Evolutionary conservation across 345 rosid species (phyloP).

Genomic region (Acer yangbiense): DNA sequence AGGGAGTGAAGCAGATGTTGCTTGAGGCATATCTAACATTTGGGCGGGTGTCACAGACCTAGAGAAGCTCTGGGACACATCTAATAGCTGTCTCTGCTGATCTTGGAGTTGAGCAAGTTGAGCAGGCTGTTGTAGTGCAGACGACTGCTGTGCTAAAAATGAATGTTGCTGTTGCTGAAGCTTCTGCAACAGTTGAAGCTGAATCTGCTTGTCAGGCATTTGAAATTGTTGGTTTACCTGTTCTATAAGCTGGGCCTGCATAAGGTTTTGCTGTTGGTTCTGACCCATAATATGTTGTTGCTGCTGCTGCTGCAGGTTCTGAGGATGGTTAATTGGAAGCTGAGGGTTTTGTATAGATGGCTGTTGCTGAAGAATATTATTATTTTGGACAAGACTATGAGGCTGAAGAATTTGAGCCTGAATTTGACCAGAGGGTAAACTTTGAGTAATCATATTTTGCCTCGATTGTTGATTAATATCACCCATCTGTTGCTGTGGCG

Average conservation of each 20-base stretch:
- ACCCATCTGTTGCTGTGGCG: conserved; percentile 44
- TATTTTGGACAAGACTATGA: conserved; percentile 42
- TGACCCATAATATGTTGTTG: conserved; percentile 39
- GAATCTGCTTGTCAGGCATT: conserved; percentile 56
- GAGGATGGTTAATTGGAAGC: conserved; percentile 49
- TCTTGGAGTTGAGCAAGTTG: conserved; percentile 51
- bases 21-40: conserved; percentile 48
- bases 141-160: conserved; percentile 48
- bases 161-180: conserved; percentile 70
- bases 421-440: conserved; percentile 43
- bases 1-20: conserved; percentile 35
- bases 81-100: conserved; percentile 52
- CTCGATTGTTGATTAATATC: conserved; percentile 48
- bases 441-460: conserved; percentile 49
- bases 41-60: conserved; percentile 43
- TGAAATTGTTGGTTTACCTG: conserved; percentile 48
- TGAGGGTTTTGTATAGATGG: conserved; percentile 46
- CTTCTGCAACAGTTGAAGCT: conserved; percentile 73
- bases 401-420: conserved; percentile 56
- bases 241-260: conserved; percentile 47
- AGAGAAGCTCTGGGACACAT: conserved; percentile 56
- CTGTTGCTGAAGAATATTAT: conserved; percentile 48
- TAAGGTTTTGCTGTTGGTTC: conserved; percentile 46
- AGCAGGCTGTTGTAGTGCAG: conserved; percentile 45
- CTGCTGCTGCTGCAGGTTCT: conserved; percentile 52